Base-by-base conservation (phyloP, 371 early-diverging fungal genomes). In the Zopfochytrium polystomum region DNA sequence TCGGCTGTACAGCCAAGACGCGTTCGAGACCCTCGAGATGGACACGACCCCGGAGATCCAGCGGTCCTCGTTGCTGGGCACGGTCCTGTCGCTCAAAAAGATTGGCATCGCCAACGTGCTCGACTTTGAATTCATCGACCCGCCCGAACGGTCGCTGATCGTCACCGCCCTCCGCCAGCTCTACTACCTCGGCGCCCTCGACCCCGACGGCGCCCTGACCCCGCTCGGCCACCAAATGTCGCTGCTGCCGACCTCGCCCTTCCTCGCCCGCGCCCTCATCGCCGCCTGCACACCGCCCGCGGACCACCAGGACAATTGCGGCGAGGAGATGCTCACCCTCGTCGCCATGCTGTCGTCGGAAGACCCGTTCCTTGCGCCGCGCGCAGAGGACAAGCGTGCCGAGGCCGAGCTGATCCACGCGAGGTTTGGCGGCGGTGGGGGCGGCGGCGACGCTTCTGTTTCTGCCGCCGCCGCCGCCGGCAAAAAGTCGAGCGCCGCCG, bases 91-190 rank as follows among this genome's bases (percentile, higher is more conserved):
- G 25, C 63, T 86, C 22, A 77, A 82, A 60, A 60, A 62, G 26
- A 64, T 85, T 56, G 79, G 79, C 23, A 77, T 86, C 49, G 48
- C 75, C 23, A 75, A 86, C 63, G 58, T 86, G 11, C 32, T 80
- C 7, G 60, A 71, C 33, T 86, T 87, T 67, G 83, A 84, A 20
- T 81, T 86, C 51, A 76, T 87, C 49, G 85, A 84, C 58, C 73
- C 72, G 43, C 87, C 87, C 1, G 72, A 79, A 46, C 58, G 60
- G 13, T 50, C 60, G n/a, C 65, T 71, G 27, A 52, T 80, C 1
- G 22, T 62, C 7, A 63, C 60, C 6, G 83, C 82, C 2, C 45
- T 75, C 2, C 63, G 68, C 52, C 73, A 71, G 35, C 75, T 88
- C 1, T 80, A 73, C 55, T 60, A 63, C 26, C 65, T 88, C 1